phyloP scores from a whole-genome alignment of 148 eudicot species.

The Chenopodium berlandieri region DNA sequence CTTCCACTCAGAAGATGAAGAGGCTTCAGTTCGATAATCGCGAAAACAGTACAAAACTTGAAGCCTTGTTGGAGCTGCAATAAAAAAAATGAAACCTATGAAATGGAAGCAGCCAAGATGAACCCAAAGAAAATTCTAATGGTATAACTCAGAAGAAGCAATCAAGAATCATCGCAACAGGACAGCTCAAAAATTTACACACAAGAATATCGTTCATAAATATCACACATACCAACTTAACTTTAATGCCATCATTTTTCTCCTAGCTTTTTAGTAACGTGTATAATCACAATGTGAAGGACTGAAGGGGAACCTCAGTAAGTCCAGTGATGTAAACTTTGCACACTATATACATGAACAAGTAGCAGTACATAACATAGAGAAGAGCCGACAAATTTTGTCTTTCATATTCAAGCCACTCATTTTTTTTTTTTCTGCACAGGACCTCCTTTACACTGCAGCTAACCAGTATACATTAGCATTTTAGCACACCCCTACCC shows the following conservation, averaged over 20 bases:
- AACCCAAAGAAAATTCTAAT: not conserved
- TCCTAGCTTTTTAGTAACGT: not conserved
- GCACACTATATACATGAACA: too few relatives aligned
- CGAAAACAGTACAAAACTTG: conserved; percentile 75
- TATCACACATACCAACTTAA: not conserved
- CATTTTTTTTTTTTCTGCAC: too few relatives aligned
- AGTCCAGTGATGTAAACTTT: too few relatives aligned
- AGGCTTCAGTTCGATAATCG: conserved; percentile 73
- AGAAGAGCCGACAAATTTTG: too few relatives aligned
- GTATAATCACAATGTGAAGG: too few relatives aligned
- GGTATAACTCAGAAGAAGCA: not conserved
- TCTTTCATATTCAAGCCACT: too few relatives aligned
- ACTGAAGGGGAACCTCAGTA: too few relatives aligned
- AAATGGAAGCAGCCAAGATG: not conserved
- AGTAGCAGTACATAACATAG: too few relatives aligned
- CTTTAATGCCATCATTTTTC: not conserved
- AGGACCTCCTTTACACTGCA: too few relatives aligned
- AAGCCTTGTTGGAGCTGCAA: conserved; percentile 77
- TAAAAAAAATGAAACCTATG: not conserved
- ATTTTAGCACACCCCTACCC: too few relatives aligned
- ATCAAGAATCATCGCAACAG: not conserved
- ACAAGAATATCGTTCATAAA: not conserved
- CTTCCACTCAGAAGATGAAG: conserved; percentile 69
- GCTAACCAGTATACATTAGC: too few relatives aligned
- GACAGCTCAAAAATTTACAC: not conserved